phyloP scores from a whole-genome alignment of 768 basidiomycete genomes.

The Porphyrellus cyaneotinctus region DNA sequence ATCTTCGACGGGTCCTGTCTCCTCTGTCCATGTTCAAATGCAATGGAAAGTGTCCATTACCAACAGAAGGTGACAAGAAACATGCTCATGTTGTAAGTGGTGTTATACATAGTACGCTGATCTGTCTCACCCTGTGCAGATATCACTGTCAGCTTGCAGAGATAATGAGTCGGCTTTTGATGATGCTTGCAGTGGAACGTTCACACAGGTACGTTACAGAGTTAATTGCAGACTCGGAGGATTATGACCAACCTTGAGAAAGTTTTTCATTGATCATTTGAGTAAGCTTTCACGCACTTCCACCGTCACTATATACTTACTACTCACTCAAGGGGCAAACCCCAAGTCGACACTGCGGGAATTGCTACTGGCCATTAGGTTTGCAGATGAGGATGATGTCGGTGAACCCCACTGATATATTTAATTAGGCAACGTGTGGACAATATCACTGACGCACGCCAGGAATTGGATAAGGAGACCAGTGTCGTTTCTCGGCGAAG shows the following conservation, averaged over 20 bases:
- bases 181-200: constrained; percentile 11
- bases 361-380: constrained; percentile 24
- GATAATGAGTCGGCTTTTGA: constrained; percentile 26
- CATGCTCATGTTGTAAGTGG: constrained; percentile 25
- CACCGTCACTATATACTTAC: not conserved
- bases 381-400: not conserved
- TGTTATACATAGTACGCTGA: too few relatives aligned
- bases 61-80: not conserved
- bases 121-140: constrained; percentile 11
- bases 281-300: constrained; percentile 11
- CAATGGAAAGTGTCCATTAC: constrained; percentile 15
- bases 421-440: constrained; percentile 16
- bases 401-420: not conserved
- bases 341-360: constrained; percentile 22
- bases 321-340: constrained; percentile 12
- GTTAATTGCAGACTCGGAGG: not conserved
- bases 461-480: constrained; percentile 3
- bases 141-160: constrained; percentile 29
- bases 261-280: constrained; percentile 30
- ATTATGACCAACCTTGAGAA: not conserved
- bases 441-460: constrained; percentile 14
- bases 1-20: constrained; percentile 17
- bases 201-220: constrained; percentile 18
- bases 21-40: constrained; percentile 16
- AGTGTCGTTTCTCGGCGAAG: constrained; percentile 8